These are phyloP conservation scores for Kodamaea sp. DNA, from an alignment of 1,139 yeast genomes.

Conservation along the genomic window DNA sequence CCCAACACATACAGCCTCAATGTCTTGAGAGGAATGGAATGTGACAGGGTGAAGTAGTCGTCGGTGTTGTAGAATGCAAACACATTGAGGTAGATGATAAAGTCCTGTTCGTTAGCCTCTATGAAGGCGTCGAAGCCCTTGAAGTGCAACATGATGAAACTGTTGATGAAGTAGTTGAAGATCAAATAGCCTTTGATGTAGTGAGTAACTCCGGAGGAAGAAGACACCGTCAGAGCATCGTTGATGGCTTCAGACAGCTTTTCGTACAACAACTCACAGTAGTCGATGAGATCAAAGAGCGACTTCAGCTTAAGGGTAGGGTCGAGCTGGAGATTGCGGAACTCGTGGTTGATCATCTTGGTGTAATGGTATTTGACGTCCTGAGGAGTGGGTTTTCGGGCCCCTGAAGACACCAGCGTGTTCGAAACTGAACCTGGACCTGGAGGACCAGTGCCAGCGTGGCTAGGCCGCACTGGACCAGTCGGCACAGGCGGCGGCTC, in stretches of 20 bases:
- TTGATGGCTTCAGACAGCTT: constrained; percentile 19
- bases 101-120: constrained; percentile 40
- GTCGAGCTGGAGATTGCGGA: constrained; percentile 40
- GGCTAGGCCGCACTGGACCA: constrained; percentile 1
- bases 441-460: too few species aligned
- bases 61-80: constrained; percentile 44
- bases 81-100: constrained; percentile 45
- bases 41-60: constrained; percentile 23
- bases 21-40: constrained; percentile 24
- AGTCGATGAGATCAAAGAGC: constrained; percentile 46
- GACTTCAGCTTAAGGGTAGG: constrained; percentile 31
- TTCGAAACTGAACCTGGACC: too few species aligned
- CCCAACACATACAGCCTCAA: constrained; percentile 32
- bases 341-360: constrained; percentile 36
- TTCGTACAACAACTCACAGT: constrained; percentile 45
- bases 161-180: constrained; percentile 46
- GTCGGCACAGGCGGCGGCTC: constrained; percentile 10
- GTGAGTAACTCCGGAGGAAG: constrained; percentile 15
- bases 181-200: constrained; percentile 44
- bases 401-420: too few species aligned
- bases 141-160: constrained; percentile 46
- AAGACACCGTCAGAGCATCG: background rate
- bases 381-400: background rate
- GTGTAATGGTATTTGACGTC: constrained; percentile 21
- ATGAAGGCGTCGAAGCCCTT: constrained; percentile 47